phyloP scores from a whole-genome alignment of 2,329 filamentous ascomycete genomes.

The Immersiporthe knoxdaviesiana region DNA sequence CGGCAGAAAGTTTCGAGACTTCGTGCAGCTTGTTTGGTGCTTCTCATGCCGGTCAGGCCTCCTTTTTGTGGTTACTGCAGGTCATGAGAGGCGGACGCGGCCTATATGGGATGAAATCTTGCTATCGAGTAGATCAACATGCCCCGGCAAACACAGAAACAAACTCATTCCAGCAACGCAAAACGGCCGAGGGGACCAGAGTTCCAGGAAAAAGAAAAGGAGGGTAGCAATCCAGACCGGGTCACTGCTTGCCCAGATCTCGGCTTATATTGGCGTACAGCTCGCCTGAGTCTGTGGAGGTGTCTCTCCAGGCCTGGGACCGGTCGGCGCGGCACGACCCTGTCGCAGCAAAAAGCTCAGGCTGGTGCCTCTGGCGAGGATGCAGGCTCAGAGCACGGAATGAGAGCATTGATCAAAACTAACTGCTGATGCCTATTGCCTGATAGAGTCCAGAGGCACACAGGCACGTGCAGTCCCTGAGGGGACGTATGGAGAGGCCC shows the following conservation, averaged over 20 bases:
- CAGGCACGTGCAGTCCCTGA: background rate
- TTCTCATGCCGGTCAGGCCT: conserved; percentile 11
- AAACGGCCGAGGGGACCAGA: background rate
- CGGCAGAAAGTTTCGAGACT: background rate
- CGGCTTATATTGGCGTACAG: background rate
- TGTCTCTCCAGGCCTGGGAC: background rate
- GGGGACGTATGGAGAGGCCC: background rate
- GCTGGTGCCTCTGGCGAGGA: background rate
- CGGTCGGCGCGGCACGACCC: background rate
- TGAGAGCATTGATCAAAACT: background rate
- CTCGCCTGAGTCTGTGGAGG: background rate
- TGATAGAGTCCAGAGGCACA: background rate
- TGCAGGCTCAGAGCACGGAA: background rate
- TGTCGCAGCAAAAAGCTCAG: background rate
- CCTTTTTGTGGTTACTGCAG: conserved; percentile 5
- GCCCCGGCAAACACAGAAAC: background rate
- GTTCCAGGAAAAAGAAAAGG: background rate
- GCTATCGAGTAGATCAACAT: background rate
- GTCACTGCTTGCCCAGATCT: background rate
- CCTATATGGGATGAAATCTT: background rate
- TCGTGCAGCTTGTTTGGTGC: conserved; percentile 11
- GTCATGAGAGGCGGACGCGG: background rate
- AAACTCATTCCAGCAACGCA: background rate
- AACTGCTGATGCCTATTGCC: background rate
- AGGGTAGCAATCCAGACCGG: background rate